phyloP scores from a whole-genome alignment of 75 land plant species.

The Picea glauca region DNA sequence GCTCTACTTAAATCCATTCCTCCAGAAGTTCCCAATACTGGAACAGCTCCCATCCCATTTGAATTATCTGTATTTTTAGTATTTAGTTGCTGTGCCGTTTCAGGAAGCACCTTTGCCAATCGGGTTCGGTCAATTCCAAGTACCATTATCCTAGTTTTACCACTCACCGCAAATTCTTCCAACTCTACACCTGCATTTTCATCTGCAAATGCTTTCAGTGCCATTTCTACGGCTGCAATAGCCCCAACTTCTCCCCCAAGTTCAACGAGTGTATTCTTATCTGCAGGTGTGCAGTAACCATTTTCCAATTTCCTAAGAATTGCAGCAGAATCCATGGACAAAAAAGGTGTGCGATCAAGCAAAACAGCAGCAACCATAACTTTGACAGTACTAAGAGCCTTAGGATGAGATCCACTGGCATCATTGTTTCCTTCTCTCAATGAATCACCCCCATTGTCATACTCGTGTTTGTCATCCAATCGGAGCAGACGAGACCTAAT shows the following conservation, averaged over 20 bases:
- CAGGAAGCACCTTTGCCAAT: conserved; percentile 74
- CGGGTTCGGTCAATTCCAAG: conserved; percentile 61
- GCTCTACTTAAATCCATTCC: conserved; percentile 6
- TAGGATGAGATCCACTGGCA: conserved; percentile 19
- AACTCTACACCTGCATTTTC: conserved; percentile 67
- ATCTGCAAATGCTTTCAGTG: conserved; percentile 65
- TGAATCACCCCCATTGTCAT: conserved; percentile 20
- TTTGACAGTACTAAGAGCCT: conserved; percentile 42
- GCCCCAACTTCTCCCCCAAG: conserved; percentile 70
- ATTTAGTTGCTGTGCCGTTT: conserved; percentile 19
- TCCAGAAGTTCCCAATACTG: conserved; percentile 10
- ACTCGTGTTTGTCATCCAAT: conserved; percentile 7
- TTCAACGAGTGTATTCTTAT: conserved; percentile 60
- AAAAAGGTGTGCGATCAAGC: conserved; percentile 59
- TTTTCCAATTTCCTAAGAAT: conserved; percentile 62
- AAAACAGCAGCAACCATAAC: conserved; percentile 70
- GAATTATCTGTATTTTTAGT: conserved; percentile 11
- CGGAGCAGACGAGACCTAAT: conserved; percentile 12
- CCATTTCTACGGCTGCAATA: conserved; percentile 76
- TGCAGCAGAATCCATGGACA: conserved; percentile 65
- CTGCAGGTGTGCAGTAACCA: conserved; percentile 40
- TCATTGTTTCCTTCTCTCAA: conserved; percentile 23
- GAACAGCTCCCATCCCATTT: conserved; percentile 8
- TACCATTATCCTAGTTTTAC: conserved; percentile 72
- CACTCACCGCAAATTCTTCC: conserved; percentile 69